Evolutionary conservation across 139 green algal genomes (phyloP), one percentile per base, ranked within the genome.

Genomic region (Chlorella sp.): DNA sequence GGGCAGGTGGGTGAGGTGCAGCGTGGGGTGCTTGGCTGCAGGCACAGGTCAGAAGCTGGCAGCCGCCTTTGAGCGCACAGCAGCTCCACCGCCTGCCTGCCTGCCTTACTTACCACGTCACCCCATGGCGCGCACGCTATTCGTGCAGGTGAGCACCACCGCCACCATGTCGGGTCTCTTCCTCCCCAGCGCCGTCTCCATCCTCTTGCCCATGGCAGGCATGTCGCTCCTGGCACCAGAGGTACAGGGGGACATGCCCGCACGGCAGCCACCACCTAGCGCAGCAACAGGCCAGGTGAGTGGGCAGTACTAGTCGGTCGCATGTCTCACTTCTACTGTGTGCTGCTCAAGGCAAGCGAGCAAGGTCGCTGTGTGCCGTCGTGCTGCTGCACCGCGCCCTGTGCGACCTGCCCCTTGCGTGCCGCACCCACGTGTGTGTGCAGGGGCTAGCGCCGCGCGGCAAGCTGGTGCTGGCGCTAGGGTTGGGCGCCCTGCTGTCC

Each of bases 101-200:
- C n/a, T 55, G 6, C 10, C 14, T 55, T 55, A 24, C 14, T 5
- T 62, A 24, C 51, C 51, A 62, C 5, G 14, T n/a, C 5, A n/a
- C n/a, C n/a, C n/a, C n/a, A n/a, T n/a, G n/a, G n/a, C n/a, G n/a
- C n/a, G n/a, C n/a, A n/a, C n/a, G n/a, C n/a, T n/a, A n/a, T n/a
- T n/a, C 71, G 88, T 88, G 55, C 83, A 93, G 55, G 82, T 93
- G 51, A 80, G 80, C 6, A 83, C 88, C 31, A 1, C 75, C 2
- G 34, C 76, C 29, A 93, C 88, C 27, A 91, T 93, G 81, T 31
- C 36, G 4, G 73, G 80, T 67, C 67, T 89, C 33, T 61, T 86
- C 4, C 68, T 87, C 10, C 84, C 84, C 24, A 73, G 33, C n/a
- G 29, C 76, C 24, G 79, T 84, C 20, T 88, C 76, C 31, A 35